A percentile compares a stretch with the other conserved stretches of the same genome.
These are phyloP conservation scores for Pseudopediastrum boryanum DNA, from an alignment of 139 green algal genomes.

Conservation along the genomic window DNA sequence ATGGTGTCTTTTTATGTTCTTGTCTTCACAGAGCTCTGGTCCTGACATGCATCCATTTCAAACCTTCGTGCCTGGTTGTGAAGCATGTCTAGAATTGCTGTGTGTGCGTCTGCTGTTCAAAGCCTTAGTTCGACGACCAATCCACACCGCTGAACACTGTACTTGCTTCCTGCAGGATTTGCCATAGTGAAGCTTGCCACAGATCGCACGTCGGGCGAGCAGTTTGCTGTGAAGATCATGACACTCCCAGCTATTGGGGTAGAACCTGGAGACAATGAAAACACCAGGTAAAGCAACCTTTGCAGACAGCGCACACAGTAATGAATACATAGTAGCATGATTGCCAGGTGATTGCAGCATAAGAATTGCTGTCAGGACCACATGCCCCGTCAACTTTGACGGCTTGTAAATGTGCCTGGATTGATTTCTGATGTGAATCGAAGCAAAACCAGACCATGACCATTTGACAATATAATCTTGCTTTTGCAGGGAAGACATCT, in stretches of 20 bases:
- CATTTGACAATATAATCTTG: too few relatives aligned
- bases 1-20: neutral
- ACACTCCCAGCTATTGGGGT: conserved; percentile 62
- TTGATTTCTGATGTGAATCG: too few relatives aligned
- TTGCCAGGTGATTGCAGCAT: too few relatives aligned
- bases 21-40: neutral
- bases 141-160: neutral
- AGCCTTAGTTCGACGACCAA: neutral
- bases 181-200: conserved; percentile 81
- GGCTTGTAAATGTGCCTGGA: too few relatives aligned
- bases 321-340: too few relatives aligned
- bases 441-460: too few relatives aligned
- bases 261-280: conserved; percentile 73
- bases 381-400: too few relatives aligned
- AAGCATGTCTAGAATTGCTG: neutral
- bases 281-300: conserved; percentile 64
- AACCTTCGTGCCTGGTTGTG: neutral
- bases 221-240: conserved; percentile 93
- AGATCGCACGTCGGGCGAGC: conserved; percentile 59
- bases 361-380: too few relatives aligned
- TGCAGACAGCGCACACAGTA: too few relatives aligned
- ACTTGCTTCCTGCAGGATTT: conserved; percentile 66
- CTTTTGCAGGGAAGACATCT: conserved; percentile 77
- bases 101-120: too few relatives aligned
- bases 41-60: neutral